A percentile compares a stretch with the other conserved stretches of the same genome.
phyloP scores from a whole-genome alignment of 805 yeast species.

The Vanderwaltozyma yarrowii region DNA sequence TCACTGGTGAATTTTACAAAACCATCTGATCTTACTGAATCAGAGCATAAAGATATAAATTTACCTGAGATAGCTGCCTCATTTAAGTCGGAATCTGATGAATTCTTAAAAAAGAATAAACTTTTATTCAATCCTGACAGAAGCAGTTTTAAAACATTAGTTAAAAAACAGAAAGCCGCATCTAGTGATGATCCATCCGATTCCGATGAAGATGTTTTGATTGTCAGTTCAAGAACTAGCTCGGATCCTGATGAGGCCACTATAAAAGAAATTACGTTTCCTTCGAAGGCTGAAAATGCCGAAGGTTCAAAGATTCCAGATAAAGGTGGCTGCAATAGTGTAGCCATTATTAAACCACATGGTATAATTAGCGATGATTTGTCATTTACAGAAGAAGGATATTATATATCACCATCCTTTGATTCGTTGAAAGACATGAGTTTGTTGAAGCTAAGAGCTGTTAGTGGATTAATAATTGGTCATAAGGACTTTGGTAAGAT shows the following conservation, averaged over 20 bases:
- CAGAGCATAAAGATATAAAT: background rate
- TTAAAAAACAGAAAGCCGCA: conserved; percentile 15
- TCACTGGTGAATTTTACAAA: background rate
- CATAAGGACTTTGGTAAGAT: conserved; percentile 61
- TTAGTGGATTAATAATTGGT: conserved; percentile 63
- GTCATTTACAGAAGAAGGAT: conserved; percentile 57
- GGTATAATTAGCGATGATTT: conserved; percentile 30
- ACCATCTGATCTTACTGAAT: background rate
- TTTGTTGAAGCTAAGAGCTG: conserved; percentile 50
- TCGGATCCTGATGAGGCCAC: too few relatives aligned
- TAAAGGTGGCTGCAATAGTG: too few relatives aligned
- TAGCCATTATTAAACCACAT: conserved; percentile 2
- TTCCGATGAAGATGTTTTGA: background rate
- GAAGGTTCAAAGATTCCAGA: too few relatives aligned
- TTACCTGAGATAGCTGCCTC: background rate
- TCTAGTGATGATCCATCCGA: background rate
- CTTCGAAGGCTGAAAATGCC: background rate
- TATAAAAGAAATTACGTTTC: too few relatives aligned
- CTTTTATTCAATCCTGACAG: conserved; percentile 25
- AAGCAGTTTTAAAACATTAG: conserved; percentile 20
- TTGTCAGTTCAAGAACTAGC: background rate
- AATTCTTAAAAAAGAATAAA: conserved; percentile 3
- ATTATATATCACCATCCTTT: conserved; percentile 75
- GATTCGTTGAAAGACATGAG: conserved; percentile 49
- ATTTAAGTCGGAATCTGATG: conserved; percentile 7